Evolutionary conservation across 177 flowering plant species (phyloP), one percentile per base, ranked within the genome.

Genomic region (Tripterygium wilfordii): DNA sequence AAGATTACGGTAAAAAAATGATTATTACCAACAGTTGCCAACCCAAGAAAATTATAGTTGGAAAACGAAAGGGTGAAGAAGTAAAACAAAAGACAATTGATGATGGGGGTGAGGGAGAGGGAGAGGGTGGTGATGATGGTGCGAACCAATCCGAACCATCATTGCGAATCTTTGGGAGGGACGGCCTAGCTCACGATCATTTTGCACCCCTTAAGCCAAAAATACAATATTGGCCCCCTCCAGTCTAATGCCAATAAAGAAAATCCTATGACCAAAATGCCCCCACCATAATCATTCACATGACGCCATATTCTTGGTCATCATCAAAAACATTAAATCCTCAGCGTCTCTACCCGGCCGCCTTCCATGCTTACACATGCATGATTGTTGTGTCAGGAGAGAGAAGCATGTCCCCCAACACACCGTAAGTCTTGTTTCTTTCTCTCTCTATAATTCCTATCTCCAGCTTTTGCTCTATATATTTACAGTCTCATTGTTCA

Each of bases 141-240:
- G 76, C 54, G 67, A 68, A 60, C 74, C 81, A 74, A 76, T 76
- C 88, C 78, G 62, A 63, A 71, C 67, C 83, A 82, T 82, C 79
- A 82, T 79, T 82, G 83, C 83, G 79, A 71, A 82, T 79, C 81
- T 77, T 74, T 49, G 74, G n/a, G n/a, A n/a, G n/a, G n/a, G 66
- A 69, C 71, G 80, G 71, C 82, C 67, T 44, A 64, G 62, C 66
- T 65, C 64, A 57, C 67, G 76, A 69, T 72, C 79, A 74, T 71
- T 72, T 65, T 54, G 36, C 12, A 42, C 37, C 38, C 16, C n/a
- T n/a, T 29, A 36, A 43, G 31, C 13, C 36, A 37, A 43, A 48
- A 55, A 1, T 53, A 56, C 51, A 49, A 47, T 36, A 52, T 44
- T 54, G 45, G n/a, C n/a, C 49, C 49, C 53, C 54, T 33, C n/a